Percentiles rank a stretch among this genome's conserved stretches.
These are phyloP conservation scores for Pseudocercospora cruenta DNA, from an alignment of 2,329 filamentous ascomycete species.

Conservation along the genomic window DNA sequence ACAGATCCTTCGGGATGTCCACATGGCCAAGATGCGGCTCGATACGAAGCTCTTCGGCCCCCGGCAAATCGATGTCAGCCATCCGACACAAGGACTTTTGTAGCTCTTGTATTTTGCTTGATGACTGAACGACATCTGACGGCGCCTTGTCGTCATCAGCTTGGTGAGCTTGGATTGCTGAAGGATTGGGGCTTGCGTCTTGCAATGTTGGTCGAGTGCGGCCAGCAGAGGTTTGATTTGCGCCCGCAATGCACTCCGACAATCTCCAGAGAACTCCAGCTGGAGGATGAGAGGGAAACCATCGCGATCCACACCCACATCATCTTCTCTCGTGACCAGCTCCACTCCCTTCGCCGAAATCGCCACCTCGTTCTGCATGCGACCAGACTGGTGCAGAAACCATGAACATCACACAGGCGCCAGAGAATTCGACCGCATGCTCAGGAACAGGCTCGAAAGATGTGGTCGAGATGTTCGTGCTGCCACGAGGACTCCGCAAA, in stretches of 20 bases:
- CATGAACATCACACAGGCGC: neutral
- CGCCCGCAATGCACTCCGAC: too few relatives aligned
- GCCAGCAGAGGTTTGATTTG: neutral
- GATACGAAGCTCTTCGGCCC: neutral
- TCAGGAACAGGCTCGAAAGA: neutral
- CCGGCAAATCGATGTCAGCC: neutral
- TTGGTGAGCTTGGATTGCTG: too few relatives aligned
- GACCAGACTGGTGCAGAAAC: neutral
- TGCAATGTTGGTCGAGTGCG: too few relatives aligned
- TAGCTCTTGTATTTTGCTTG: too few relatives aligned
- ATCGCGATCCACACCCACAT: neutral
- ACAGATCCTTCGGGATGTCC: too few relatives aligned
- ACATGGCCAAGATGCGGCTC: neutral
- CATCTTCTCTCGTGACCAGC: neutral
- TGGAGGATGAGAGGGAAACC: too few relatives aligned
- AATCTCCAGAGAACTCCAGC: too few relatives aligned
- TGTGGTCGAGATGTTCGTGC: neutral
- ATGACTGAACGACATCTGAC: too few relatives aligned
- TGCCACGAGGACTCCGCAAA: neutral
- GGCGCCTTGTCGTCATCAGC: too few relatives aligned
- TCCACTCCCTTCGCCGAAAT: too few relatives aligned
- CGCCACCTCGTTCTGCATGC: too few relatives aligned
- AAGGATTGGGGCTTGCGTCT: too few relatives aligned
- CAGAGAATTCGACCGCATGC: neutral
- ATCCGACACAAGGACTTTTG: neutral